phyloP scores from a whole-genome alignment of 352 stramenopile genomes.

The Phytophthora cajani region DNA sequence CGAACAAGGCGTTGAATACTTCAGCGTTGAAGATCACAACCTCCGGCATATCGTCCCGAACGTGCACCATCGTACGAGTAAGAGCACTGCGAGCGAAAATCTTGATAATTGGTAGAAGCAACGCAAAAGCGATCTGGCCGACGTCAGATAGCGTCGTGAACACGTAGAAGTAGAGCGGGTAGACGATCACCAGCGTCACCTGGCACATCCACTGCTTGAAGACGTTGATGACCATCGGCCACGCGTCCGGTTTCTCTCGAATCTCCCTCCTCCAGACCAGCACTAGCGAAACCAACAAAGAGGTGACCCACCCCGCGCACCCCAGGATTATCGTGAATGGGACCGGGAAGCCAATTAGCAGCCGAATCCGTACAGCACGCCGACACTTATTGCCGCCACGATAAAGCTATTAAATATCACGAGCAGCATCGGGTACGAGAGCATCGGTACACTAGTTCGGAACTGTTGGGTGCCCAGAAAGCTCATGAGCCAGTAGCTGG shows the following conservation, averaged over 20 bases:
- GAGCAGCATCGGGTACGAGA: neutral
- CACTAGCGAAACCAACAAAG: neutral
- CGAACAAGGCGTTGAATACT: conserved; percentile 32
- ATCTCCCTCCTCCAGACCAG: neutral
- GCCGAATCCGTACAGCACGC: neutral
- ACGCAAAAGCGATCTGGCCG: neutral
- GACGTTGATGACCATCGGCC: conserved; percentile 1
- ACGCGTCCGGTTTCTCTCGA: neutral
- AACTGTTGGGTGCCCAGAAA: neutral
- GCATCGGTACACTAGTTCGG: neutral
- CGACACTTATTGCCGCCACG: neutral
- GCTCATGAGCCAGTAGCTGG: neutral
- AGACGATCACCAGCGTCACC: neutral
- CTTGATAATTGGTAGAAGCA: neutral
- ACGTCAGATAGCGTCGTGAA: conserved; percentile 1
- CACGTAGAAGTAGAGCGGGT: neutral
- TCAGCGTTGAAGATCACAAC: conserved; percentile 28
- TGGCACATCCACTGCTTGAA: conserved; percentile 4
- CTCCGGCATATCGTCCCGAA: conserved; percentile 1
- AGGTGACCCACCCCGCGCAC: neutral
- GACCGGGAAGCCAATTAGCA: neutral
- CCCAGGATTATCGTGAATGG: neutral
- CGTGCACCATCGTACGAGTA: neutral
- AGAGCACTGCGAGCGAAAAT: neutral
- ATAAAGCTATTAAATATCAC: neutral